phyloP scores from a whole-genome alignment of 441 rosid species.

The Hura crepitans region DNA sequence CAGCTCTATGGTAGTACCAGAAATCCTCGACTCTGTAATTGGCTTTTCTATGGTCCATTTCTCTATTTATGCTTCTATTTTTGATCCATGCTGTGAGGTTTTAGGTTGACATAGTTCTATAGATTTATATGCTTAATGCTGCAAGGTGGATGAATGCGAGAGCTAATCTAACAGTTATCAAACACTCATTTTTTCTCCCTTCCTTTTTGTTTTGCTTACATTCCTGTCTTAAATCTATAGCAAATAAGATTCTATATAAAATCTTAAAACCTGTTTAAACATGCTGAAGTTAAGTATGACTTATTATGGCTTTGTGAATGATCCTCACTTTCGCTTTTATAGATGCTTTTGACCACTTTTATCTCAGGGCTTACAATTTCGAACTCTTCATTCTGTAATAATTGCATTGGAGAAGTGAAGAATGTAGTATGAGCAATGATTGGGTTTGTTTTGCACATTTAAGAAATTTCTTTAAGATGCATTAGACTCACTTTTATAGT shows the following conservation, averaged over 20 bases:
- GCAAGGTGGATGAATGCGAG: not conserved
- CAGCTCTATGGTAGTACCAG: constrained; percentile 37
- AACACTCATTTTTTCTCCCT: not conserved
- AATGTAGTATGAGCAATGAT: not conserved
- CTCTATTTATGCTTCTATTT: not conserved
- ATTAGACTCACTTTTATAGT: not conserved
- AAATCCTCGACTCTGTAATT: not conserved
- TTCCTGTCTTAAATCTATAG: not conserved
- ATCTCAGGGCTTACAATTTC: not conserved
- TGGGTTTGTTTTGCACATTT: not conserved
- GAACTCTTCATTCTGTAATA: not conserved
- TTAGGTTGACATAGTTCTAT: not conserved
- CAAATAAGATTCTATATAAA: not conserved
- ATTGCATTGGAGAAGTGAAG: not conserved
- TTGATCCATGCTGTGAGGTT: not conserved
- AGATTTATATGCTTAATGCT: not conserved
- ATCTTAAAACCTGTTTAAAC: not conserved
- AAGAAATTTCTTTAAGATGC: constrained; percentile 5
- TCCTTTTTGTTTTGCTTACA: not conserved
- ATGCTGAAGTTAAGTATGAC: not conserved
- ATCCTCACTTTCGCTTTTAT: not conserved
- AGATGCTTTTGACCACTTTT: not conserved
- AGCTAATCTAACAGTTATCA: not conserved
- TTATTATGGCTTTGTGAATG: not conserved
- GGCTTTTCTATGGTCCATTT: not conserved